Percentiles rank a stretch among this genome's conserved stretches.
These are phyloP conservation scores for Populus tomentosa DNA, from an alignment of 441 rosid genomes.

Conservation along the genomic window DNA sequence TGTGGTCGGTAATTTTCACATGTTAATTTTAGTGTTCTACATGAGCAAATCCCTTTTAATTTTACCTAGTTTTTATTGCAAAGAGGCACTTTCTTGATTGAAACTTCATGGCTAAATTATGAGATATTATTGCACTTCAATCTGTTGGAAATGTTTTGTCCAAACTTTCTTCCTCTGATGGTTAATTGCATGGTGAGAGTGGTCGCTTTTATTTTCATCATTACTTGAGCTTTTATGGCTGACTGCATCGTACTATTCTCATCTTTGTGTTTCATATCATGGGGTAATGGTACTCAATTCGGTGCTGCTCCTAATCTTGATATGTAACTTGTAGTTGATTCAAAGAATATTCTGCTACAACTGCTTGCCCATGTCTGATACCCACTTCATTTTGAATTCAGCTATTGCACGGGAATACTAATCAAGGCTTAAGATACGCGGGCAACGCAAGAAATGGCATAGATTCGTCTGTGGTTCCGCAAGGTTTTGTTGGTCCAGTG, in stretches of 20 bases:
- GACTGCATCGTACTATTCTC: not conserved
- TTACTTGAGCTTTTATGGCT: not conserved
- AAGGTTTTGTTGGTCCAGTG: constrained; percentile 31
- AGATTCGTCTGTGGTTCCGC: constrained; percentile 40
- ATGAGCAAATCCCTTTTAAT: too few species aligned
- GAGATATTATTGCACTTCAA: not conserved
- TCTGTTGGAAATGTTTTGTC: not conserved
- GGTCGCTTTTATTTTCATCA: not conserved
- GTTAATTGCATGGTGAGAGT: not conserved
- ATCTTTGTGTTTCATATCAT: not conserved
- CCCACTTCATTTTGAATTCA: constrained; percentile 12
- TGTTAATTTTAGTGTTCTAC: not conserved
- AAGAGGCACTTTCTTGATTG: not conserved
- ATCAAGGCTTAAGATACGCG: constrained; percentile 40
- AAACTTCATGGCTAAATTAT: not conserved
- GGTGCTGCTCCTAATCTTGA: not conserved
- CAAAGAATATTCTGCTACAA: not conserved
- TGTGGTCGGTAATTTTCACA: not conserved
- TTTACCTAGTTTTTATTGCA: too few species aligned
- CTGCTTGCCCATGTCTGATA: not conserved
- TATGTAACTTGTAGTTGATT: not conserved
- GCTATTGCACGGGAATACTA: constrained; percentile 35
- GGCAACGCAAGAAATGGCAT: constrained; percentile 32
- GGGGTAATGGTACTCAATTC: not conserved
- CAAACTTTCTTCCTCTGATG: not conserved